Evolutionary conservation across 2,329 filamentous ascomycete species (phyloP).

Genomic region (Leptographium procerum): DNA sequence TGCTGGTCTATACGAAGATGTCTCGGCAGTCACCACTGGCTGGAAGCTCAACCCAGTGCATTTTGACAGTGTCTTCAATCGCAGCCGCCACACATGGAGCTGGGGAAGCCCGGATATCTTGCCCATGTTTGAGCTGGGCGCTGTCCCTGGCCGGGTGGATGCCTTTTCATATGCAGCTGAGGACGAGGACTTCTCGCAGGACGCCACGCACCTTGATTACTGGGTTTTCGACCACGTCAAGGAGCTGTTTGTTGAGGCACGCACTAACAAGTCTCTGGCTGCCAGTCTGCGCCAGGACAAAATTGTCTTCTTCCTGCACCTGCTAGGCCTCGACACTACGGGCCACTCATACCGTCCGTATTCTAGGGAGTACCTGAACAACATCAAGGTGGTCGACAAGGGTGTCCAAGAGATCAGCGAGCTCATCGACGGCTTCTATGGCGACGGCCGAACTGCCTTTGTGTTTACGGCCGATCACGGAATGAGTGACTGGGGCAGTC

Average conservation of each 20-base stretch:
- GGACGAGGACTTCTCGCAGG: constrained; percentile 77
- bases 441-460: constrained; percentile 76
- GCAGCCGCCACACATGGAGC: constrained; percentile 93
- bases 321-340: constrained; percentile 83
- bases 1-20: constrained; percentile 93
- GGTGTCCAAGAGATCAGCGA: constrained; percentile 77
- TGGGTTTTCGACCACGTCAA: constrained; percentile 97
- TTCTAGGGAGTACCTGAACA: constrained; percentile 87
- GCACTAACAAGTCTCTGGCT: constrained; percentile 64
- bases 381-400: constrained; percentile 86
- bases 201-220: constrained; percentile 70
- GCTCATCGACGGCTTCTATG: constrained; percentile 77
- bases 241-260: constrained; percentile 70
- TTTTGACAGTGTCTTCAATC: constrained; percentile 98
- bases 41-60: constrained; percentile 98
- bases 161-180: constrained; percentile 76
- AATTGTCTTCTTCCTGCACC: constrained; percentile 86
- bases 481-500: constrained; percentile 99
- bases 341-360: constrained; percentile 83
- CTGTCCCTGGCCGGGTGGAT: constrained; percentile 75
- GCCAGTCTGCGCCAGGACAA: constrained; percentile 68
- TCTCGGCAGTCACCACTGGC: constrained; percentile 90
- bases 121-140: constrained; percentile 94
- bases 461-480: constrained; percentile 97
- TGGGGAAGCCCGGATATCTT: constrained; percentile 98